Evolutionary conservation across 371 early-diverging fungal genomes (phyloP).

Genomic region (Apophysomyces sp.): DNA sequence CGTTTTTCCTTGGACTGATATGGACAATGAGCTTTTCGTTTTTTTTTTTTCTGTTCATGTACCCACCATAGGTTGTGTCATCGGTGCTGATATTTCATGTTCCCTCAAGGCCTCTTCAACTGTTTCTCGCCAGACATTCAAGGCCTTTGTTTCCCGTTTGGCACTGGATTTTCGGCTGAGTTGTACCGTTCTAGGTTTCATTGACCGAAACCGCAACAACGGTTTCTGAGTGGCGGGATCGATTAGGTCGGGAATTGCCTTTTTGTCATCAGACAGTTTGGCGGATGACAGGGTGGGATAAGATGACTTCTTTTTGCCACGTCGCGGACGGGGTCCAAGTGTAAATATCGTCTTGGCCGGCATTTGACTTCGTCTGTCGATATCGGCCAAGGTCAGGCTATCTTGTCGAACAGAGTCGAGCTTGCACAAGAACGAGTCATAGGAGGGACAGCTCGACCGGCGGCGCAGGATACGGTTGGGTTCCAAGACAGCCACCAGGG

Average conservation of each 20-base stretch:
- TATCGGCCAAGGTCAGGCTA: neutral
- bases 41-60: neutral
- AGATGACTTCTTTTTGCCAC: neutral
- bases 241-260: conserved; percentile 2
- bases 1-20: conserved; percentile 31
- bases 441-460: conserved; percentile 12
- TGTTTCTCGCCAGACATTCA: conserved; percentile 30
- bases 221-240: conserved; percentile 12
- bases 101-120: conserved; percentile 10
- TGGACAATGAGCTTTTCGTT: neutral
- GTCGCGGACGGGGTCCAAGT: neutral
- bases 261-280: neutral
- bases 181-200: conserved; percentile 24
- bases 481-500: conserved; percentile 3
- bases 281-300: neutral
- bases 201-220: conserved; percentile 14
- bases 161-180: conserved; percentile 21
- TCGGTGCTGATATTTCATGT: neutral
- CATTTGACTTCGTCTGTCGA: neutral
- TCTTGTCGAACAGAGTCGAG: neutral
- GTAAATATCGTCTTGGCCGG: neutral
- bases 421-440: neutral
- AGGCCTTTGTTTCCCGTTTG: conserved; percentile 33
- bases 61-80: neutral
- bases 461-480: conserved; percentile 7